Base-by-base conservation (phyloP, 176 grass and related monocot genomes). In the Carex pumila region DNA sequence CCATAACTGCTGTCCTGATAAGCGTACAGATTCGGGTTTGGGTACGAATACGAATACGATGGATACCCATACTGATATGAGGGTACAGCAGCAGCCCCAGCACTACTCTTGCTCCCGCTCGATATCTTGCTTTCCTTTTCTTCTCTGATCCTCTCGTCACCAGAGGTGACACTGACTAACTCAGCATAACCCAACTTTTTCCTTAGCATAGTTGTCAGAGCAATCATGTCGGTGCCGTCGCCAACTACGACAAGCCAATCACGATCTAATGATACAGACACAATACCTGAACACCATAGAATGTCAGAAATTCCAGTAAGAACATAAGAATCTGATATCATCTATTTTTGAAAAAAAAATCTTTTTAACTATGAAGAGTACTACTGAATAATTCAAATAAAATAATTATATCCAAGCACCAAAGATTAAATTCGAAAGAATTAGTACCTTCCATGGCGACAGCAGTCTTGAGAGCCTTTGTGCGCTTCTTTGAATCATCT, bases 381-480 rank as follows among this genome's bases (percentile, higher is more conserved):
- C 37, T 12, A 19, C 62, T n/a, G 14, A 5, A 81, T 63, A 47
- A 63, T 45, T 58, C 3, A 6, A 63, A 39, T 19, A 62, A 81
- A 50, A 12, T 14, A 25, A 10, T 47, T 49, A 49, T 49, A 49
- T 49, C 47, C 12, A n/a, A 14, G 8, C 5, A 18, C 34, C 34
- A 52, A 30, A 71, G 25, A 54, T 60, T n/a, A 18, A 49, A 84
- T 55, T 0, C 4, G 6, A 13, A 84, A 45, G 43, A 61, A 56
- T 60, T 47, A 21, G n/a, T 92, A 94, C 93, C 93, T 9, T 84
- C 30, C 86, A 91, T 80, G 50, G 84, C 65, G 10, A 92, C 93
- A 29, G 93, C 90, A 62, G 88, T 84, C 86, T 92, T 95, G 72
- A 95, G 89, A 83, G 88, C 93, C 83, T 92, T 95, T 78, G 82